Percentiles rank a stretch among this genome's conserved stretches.
Evolutionary conservation across 352 stramenopile genomes (phyloP).

Genomic region (Pythium brachiatum): DNA sequence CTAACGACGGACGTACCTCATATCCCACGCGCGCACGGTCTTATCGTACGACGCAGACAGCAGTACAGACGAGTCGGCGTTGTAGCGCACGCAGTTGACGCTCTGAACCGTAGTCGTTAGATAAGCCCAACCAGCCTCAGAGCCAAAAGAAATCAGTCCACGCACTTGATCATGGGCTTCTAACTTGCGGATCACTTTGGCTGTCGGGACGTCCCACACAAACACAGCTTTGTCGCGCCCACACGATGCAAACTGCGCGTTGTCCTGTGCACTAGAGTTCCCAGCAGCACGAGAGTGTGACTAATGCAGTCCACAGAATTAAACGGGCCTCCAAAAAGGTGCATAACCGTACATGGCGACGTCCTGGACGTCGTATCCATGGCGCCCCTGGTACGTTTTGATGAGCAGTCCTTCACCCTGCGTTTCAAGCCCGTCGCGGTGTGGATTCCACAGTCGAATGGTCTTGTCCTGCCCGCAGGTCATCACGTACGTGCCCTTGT

Average conservation of each 20-base stretch:
- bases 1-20: slow-evolving; percentile 33
- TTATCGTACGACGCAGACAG: slow-evolving; percentile 88
- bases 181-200: slow-evolving; percentile 85
- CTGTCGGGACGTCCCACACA: slow-evolving; percentile 87
- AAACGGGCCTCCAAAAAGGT: not conserved
- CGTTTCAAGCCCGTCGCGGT: slow-evolving; percentile 62
- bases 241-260: slow-evolving; percentile 85
- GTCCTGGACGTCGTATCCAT: slow-evolving; percentile 89
- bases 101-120: slow-evolving; percentile 43
- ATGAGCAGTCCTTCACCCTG: slow-evolving; percentile 66
- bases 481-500: slow-evolving; percentile 89
- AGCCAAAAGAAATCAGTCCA: not conserved
- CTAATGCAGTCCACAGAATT: too few species aligned
- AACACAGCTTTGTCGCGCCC: slow-evolving; percentile 85
- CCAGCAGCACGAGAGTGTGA: slow-evolving; percentile 1
- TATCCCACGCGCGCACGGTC: slow-evolving; percentile 77
- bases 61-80: slow-evolving; percentile 75
- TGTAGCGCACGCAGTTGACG: slow-evolving; percentile 85
- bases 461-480: slow-evolving; percentile 86
- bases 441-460: slow-evolving; percentile 86
- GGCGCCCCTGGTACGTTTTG: slow-evolving; percentile 82
- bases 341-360: slow-evolving; percentile 70
- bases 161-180: slow-evolving; percentile 70
- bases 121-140: not conserved
- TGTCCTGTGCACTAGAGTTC: slow-evolving; percentile 47